Conservation (phyloP, 164 flowering plant genomes). For the Vitis riparia region DNA sequence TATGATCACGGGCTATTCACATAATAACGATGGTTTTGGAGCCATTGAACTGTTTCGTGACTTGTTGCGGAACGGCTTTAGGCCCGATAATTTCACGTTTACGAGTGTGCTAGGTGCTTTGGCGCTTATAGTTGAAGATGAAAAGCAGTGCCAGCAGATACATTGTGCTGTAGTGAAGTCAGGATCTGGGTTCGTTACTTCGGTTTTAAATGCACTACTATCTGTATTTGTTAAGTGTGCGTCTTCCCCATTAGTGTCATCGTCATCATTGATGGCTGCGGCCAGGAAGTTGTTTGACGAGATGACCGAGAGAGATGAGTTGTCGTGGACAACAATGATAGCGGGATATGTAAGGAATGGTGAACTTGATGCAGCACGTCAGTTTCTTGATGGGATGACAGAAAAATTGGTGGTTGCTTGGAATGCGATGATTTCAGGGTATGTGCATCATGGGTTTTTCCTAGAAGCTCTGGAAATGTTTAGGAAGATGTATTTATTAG, state of each 20-base stretch:
- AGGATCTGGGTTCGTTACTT: constrained; percentile 41
- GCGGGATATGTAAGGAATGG: constrained; percentile 64
- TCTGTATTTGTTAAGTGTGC: constrained; percentile 67
- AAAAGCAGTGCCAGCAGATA: constrained; percentile 47
- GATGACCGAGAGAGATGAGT: constrained; percentile 57
- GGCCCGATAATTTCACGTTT: constrained; percentile 58
- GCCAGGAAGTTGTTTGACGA: constrained; percentile 68
- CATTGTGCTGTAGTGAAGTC: constrained; percentile 58
- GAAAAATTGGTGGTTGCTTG: constrained; percentile 39
- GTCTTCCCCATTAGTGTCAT: constrained; percentile 26
- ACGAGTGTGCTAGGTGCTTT: constrained; percentile 49
- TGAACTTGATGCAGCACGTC: constrained; percentile 28
- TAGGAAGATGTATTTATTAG: constrained; percentile 36
- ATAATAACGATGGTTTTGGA: constrained; percentile 48
- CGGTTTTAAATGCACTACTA: constrained; percentile 64
- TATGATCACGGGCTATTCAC: constrained; percentile 62
- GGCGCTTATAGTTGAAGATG: constrained; percentile 40
- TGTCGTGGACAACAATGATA: constrained; percentile 78
- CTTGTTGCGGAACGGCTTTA: constrained; percentile 40
- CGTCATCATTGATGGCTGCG: constrained; percentile 28
- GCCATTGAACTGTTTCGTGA: constrained; percentile 50
- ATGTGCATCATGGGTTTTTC: constrained; percentile 34
- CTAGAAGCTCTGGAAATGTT: constrained; percentile 46
- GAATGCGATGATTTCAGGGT: constrained; percentile 64
- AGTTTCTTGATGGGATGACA: constrained; percentile 32